Base-by-base conservation (phyloP, 495 filamentous ascomycete genomes). In the Xylaria longipes region DNA sequence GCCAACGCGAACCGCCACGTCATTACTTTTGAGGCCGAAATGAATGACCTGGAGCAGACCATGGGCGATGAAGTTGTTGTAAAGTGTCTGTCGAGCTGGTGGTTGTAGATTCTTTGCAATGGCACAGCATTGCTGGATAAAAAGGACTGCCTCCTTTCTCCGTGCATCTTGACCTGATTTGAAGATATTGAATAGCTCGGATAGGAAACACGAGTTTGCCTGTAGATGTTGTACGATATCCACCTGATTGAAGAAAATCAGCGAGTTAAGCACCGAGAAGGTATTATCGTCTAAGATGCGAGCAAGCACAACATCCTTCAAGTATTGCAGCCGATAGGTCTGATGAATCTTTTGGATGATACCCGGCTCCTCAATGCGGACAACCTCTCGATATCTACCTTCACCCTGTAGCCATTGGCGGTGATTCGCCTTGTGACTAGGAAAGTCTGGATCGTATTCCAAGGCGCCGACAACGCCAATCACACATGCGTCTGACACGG, bases 241-340 rank as follows among this genome's bases (percentile, higher is more conserved):
- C 73, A 98, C 95, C 83, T 99, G 96, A 80, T 98, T 94, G 87
- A 95, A 99, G 84, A 97, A 99, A 69, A 99, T 99, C 77, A 98
- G 87, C 56, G 94, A 97, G 84, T 98, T 99, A 68, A 99, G 90
- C 39, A 98, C 95, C 20, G 93, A 96, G 76, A 98, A 99, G 37
- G 96, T 99, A 68, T 95, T 96, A 78, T 99, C 96, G 80, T 99
- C 96, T 50, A 99, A 86, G 70, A 98, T 98, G 60, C 96, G 90
- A 31, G 96, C 96, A 52, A 99, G 87, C 6, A 99, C 96, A 64
- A 99, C 96, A 75, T 99, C 96, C 80, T 98, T 99, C n/a, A 99
- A 85, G 79, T 99, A 99, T 77, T 97, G 96, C 25, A 99, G 82
- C 64, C 96, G 93, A 84, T 97, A 99, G 1, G 96, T 98, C 79